Conservation (phyloP, 805 yeast genomes). For the Candida pseudoglaebosa region DNA sequence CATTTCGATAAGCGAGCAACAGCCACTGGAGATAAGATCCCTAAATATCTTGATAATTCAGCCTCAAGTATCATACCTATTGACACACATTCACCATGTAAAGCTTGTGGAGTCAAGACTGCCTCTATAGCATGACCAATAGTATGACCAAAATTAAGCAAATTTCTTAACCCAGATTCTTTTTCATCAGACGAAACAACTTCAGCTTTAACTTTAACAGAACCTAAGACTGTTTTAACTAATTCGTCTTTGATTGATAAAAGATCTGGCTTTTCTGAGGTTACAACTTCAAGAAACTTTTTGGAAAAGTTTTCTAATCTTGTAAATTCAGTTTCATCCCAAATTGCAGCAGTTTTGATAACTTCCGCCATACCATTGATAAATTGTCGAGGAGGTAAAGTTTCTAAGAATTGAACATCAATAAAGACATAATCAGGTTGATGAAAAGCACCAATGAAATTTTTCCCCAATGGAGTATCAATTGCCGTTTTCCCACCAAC, state of each 20-base stretch:
- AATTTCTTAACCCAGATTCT: constrained; percentile 89
- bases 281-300: constrained; percentile 63
- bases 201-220: constrained; percentile 86
- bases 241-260: constrained; percentile 68
- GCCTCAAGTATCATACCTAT: constrained; percentile 94
- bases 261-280: constrained; percentile 45
- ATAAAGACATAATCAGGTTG: constrained; percentile 88
- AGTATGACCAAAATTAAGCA: constrained; percentile 92
- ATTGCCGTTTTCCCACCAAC: constrained; percentile 99
- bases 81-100: constrained; percentile 99
- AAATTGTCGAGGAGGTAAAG: constrained; percentile 89
- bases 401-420: constrained; percentile 80
- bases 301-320: constrained; percentile 77
- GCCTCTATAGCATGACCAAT: constrained; percentile 99
- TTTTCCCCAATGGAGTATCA: constrained; percentile 94
- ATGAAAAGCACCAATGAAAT: constrained; percentile 95
- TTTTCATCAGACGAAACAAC: constrained; percentile 94
- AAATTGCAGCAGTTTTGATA: constrained; percentile 95
- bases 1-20: constrained; percentile 87
- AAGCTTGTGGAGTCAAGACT: constrained; percentile 90
- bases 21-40: constrained; percentile 85
- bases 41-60: constrained; percentile 88
- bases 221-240: constrained; percentile 74
- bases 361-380: constrained; percentile 99
- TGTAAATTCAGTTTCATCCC: constrained; percentile 87